Conservation (phyloP, 176 grass and related monocot species). For the Chloris gayana region DNA sequence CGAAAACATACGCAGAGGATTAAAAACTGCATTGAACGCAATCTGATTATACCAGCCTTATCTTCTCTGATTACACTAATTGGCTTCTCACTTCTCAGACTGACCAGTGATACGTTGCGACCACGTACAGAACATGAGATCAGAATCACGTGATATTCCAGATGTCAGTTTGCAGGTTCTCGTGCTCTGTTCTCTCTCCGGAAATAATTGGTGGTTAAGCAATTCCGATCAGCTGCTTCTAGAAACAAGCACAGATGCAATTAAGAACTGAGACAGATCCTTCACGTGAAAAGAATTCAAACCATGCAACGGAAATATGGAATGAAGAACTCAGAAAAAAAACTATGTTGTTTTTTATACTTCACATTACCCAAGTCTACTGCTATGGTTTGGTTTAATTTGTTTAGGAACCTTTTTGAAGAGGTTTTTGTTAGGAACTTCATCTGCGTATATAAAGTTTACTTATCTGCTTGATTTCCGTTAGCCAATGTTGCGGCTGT, state of each 20-base stretch:
- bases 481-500: no score
- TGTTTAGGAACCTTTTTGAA: no score
- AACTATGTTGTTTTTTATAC: no score
- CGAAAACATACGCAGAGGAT: not conserved
- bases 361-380: no score
- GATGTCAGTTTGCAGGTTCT: not conserved
- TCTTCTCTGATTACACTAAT: no score
- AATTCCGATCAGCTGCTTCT: not conserved
- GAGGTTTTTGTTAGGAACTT: no score
- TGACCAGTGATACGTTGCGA: no score
- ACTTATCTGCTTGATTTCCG: no score
- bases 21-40: not conserved
- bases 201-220: not conserved
- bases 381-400: no score
- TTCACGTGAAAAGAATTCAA: not conserved
- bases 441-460: no score
- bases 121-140: not conserved
- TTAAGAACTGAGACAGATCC: not conserved
- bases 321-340: no score
- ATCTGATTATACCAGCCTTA: not conserved
- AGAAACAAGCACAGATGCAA: not conserved
- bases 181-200: not conserved
- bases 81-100: no score
- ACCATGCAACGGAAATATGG: not conserved
- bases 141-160: not conserved